Percentiles rank a stretch among this genome's conserved stretches.
phyloP scores from a whole-genome alignment of 176 grass and related monocot species.

The Elaeis guineensis region DNA sequence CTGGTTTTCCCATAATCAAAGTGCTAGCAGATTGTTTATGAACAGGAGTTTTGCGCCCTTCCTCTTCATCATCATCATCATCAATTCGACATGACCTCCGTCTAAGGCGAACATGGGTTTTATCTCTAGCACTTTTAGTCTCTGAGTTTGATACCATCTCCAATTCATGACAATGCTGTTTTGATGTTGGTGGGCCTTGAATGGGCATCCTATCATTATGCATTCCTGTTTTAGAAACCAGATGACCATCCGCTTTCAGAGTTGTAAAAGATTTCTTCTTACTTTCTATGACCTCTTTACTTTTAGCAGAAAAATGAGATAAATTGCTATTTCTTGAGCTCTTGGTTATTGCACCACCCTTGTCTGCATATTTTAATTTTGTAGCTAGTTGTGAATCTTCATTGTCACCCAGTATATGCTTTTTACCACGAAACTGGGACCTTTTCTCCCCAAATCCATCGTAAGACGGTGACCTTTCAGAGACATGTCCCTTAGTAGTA shows the following conservation, averaged over 20 bases:
- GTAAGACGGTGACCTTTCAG: slow-evolving; percentile 33
- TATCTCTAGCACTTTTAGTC: slow-evolving; percentile 24
- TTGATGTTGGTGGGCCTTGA: slow-evolving; percentile 24
- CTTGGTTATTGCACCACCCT: slow-evolving; percentile 27
- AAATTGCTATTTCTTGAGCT: slow-evolving; percentile 18
- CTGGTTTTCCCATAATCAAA: slow-evolving; percentile 21
- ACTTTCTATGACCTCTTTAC: slow-evolving; percentile 28
- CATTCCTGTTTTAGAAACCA: slow-evolving; percentile 12
- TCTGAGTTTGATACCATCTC: slow-evolving; percentile 18
- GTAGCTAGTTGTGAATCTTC: slow-evolving; percentile 39
- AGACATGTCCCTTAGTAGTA: slow-evolving; percentile 25
- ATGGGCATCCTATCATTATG: slow-evolving; percentile 16
- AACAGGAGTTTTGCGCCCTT: slow-evolving; percentile 59
- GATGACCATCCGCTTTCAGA: slow-evolving; percentile 21
- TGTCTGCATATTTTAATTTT: slow-evolving; percentile 32
- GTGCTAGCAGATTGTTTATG: slow-evolving; percentile 45
- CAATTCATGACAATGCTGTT: slow-evolving; percentile 22
- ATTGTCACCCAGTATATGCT: slow-evolving; percentile 25
- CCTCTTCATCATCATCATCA: slow-evolving; percentile 38
- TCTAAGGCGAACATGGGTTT: slow-evolving; percentile 24
- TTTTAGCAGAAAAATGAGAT: slow-evolving; percentile 7
- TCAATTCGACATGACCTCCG: slow-evolving; percentile 56
- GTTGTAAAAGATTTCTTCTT: slow-evolving; percentile 26
- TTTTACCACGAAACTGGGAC: slow-evolving; percentile 26
- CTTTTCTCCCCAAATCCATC: slow-evolving; percentile 23